These are phyloP conservation scores for Poronia punctata DNA, from an alignment of 495 filamentous ascomycete species.

Conservation along the genomic window DNA sequence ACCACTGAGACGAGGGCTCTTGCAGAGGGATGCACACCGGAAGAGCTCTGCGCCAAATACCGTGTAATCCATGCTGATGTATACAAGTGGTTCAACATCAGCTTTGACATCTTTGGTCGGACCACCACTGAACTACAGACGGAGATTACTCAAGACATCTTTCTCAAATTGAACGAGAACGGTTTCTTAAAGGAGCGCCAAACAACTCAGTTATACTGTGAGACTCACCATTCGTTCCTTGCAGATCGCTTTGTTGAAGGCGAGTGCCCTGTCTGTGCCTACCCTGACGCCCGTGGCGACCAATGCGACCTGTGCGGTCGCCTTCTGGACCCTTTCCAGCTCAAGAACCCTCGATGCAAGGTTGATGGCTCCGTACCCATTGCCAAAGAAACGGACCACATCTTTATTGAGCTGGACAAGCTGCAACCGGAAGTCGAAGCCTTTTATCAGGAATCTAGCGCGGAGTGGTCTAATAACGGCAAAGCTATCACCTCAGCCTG, in stretches of 20 bases:
- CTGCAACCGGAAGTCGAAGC: slow-evolving; percentile 66
- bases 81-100: slow-evolving; percentile 33
- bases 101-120: slow-evolving; percentile 32
- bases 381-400: slow-evolving; percentile 52
- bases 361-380: slow-evolving; percentile 73
- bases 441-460: slow-evolving; percentile 54
- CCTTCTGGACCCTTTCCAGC: slow-evolving; percentile 69
- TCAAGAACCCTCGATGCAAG: slow-evolving; percentile 64
- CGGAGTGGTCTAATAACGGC: slow-evolving; percentile 72
- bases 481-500: slow-evolving; percentile 68
- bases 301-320: slow-evolving; percentile 79
- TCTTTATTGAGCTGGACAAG: slow-evolving; percentile 75
- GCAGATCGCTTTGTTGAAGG: slow-evolving; percentile 93
- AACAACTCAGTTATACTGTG: slow-evolving; percentile 77
- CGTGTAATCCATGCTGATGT: slow-evolving; percentile 29
- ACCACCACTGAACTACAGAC: slow-evolving; percentile 51
- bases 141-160: slow-evolving; percentile 77
- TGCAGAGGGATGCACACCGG: slow-evolving; percentile 26
- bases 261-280: slow-evolving; percentile 72
- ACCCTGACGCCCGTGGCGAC: slow-evolving; percentile 69
- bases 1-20: slow-evolving; percentile 32
- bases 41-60: slow-evolving; percentile 31
- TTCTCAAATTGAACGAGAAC: slow-evolving; percentile 65
- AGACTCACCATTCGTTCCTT: slow-evolving; percentile 73
- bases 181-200: slow-evolving; percentile 73